Base-by-base conservation (phyloP, 352 stramenopile species). In the Globisporangium echinulatum region DNA sequence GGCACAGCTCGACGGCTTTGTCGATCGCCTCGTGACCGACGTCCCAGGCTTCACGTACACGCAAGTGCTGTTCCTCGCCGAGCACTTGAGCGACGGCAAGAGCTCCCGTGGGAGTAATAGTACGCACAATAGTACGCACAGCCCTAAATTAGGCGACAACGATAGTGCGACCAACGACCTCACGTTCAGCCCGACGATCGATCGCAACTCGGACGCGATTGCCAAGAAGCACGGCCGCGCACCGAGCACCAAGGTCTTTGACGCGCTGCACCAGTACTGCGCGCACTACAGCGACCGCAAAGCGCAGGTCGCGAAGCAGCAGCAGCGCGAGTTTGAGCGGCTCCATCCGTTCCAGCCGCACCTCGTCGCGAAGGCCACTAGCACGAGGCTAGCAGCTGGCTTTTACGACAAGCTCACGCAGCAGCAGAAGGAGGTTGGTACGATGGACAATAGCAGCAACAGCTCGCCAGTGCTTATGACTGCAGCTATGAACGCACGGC, bases 241-340 rank as follows among this genome's bases (percentile, higher is more conserved):
- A 7, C 59, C 83, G n/a, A 66, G 68, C 1, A 67, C 79, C 37
- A 88, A 80, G 58, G 79, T 93, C 13, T 91, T 90, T 54, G 47
- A 79, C 9, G 72, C 76, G 7, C 70, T 92, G 8, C 85, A 87
- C 39, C 78, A 90, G 63, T 85, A 91, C 59, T 86, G 81, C 42
- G 72, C 85, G 25, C 80, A 89, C 58, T 91, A 93, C 59, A 68
- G 75, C 11, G 68, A 83, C 36, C 74, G 75, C 17, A 82, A 82
- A 36, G 67, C 78, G 53, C 70, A 86, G 53, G 63, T 69, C 13
- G 59, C 62, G 46, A 82, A 80, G 50, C 77, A 88, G 62, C 68
- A 79, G 3, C 68, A 83, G 56, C 73, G 74, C 11, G 79, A 89
- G 55, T 86, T 87, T 38, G 69, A 69, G 9, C 74, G 78, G 49